Conservation (phyloP, 148 eudicot genomes). For the Selenicereus undatus region DNA sequence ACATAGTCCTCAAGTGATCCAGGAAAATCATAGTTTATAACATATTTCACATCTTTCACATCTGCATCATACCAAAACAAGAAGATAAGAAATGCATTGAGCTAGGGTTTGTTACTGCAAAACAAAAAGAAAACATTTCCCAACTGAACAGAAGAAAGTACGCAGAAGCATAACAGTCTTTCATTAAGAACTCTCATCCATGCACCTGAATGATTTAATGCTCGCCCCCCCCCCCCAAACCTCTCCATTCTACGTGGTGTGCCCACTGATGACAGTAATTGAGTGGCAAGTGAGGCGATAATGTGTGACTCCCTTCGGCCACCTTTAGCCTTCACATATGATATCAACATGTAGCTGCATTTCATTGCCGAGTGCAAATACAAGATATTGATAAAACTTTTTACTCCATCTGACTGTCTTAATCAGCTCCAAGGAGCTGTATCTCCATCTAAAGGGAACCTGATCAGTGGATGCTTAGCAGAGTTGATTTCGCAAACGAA, state of each 20-base stretch:
- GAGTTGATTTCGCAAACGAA: not conserved
- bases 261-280: not conserved
- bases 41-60: conserved; percentile 95
- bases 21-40: conserved; percentile 94
- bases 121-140: not conserved
- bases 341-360: not conserved
- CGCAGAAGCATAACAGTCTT: not conserved
- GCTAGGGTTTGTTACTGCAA: not conserved
- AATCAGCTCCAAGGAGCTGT: not conserved
- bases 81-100: not conserved
- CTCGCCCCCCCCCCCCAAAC: no score
- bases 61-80: conserved; percentile 38
- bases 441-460: not conserved
- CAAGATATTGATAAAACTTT: not conserved
- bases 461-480: not conserved
- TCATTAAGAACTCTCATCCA: not conserved
- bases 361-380: no score
- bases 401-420: not conserved
- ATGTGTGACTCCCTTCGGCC: no score
- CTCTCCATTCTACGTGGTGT: not conserved
- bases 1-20: conserved; percentile 98
- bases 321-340: no score
- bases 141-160: not conserved
- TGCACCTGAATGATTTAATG: not conserved
- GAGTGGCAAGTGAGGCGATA: not conserved